Evolutionary conservation across 1,139 yeast genomes (phyloP), one percentile per base, ranked within the genome.

Genomic region (Pichia sp.): DNA sequence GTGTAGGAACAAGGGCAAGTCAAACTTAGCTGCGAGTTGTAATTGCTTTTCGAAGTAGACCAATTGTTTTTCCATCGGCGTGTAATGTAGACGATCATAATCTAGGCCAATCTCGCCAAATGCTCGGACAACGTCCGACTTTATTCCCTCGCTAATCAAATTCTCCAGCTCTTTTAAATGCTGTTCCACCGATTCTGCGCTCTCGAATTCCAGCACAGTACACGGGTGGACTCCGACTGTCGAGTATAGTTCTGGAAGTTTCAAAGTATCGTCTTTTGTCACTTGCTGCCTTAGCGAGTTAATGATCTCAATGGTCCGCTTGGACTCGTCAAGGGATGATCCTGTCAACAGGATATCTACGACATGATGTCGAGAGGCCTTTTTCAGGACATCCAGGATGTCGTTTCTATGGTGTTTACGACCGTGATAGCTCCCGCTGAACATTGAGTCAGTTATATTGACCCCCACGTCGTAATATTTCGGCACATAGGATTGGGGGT

Each of bases 221-320:
- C 98, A 92, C 0, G 99, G 99, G 71, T 93, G 99, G 1, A 92
- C 95, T 11, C 99, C 99, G 1, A 85, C 93, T 0, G 99, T 93
- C 15, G 88, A 81, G 59, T 73, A 76, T 50, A 85, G 72, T 19
- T 69, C 34, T 2, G 70, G 70, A 40, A 50, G 40, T 68, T 8
- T 52, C 19, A 13, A 13, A 13, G 32, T 19, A 16, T 16, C 13
- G 30, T 42, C 15, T 4, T 30, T 10, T 6, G 5, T 13, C 8
- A n/a, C 11, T 34, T 34, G 43, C 60, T 66, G 71, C 68, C 26
- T 74, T 66, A 31, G 80, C 5, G 70, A 75, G 41, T 68, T 62
- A 19, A 80, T 77, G 40, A 84, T 60, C 16, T 73, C 73, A 5
- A 82, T 62, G 0, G 85, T 80, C 29, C 70, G 66, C 36, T 62